Conservation (phyloP, 202 grass and related monocot genomes). For the Bolboschoenoplectus hybrid region DNA sequence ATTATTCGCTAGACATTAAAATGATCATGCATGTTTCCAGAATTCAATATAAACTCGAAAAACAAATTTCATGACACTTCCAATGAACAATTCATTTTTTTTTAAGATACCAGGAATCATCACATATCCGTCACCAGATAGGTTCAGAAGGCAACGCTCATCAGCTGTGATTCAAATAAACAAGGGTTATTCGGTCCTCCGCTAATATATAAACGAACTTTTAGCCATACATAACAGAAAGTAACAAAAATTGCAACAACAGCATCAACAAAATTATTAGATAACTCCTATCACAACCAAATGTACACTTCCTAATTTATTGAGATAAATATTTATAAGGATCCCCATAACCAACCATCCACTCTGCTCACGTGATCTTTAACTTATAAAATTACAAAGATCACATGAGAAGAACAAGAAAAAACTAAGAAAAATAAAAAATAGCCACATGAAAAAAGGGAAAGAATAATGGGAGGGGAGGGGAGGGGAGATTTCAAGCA, state of each 20-base stretch:
- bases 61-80: background rate
- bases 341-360: slow-evolving; percentile 42
- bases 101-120: background rate
- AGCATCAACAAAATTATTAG: slow-evolving; percentile 6
- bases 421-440: slow-evolving; percentile 51
- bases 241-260: background rate
- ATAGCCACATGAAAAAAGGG: slow-evolving; percentile 54
- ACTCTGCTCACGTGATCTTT: slow-evolving; percentile 79
- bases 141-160: background rate
- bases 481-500: slow-evolving; percentile 20
- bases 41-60: background rate
- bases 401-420: slow-evolving; percentile 74
- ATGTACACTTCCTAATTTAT: slow-evolving; percentile 59
- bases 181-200: background rate
- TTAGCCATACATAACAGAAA: background rate
- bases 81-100: background rate
- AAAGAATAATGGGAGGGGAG: slow-evolving; percentile 33
- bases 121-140: background rate
- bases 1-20: background rate
- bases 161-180: background rate
- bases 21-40: background rate
- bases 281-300: slow-evolving; percentile 12
- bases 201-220: background rate
- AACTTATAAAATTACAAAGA: slow-evolving; percentile 99
- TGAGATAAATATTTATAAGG: slow-evolving; percentile 46